phyloP scores from a whole-genome alignment of 169 alveolate genomes.

The Plasmodium inui region DNA sequence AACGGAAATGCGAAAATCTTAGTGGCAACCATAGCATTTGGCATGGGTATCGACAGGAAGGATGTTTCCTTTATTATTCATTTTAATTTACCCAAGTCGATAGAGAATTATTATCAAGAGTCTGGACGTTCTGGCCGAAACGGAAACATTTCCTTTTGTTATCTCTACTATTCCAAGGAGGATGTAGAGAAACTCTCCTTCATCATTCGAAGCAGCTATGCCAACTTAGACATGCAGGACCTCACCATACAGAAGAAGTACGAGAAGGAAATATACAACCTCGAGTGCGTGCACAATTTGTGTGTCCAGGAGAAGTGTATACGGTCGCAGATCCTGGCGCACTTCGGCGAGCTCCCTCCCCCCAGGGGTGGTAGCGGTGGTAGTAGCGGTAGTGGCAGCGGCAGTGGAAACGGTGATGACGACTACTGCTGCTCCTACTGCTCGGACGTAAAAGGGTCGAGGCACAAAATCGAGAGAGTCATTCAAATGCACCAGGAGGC shows the following conservation, averaged over 20 bases:
- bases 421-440: slow-evolving; percentile 56
- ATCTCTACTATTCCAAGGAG: slow-evolving; percentile 83
- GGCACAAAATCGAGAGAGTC: slow-evolving; percentile 20
- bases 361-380: not conserved
- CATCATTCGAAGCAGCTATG: slow-evolving; percentile 30
- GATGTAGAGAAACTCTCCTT: slow-evolving; percentile 78
- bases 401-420: not conserved
- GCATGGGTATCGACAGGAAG: slow-evolving; percentile 99
- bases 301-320: slow-evolving; percentile 55
- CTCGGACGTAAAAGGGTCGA: slow-evolving; percentile 40
- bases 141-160: slow-evolving; percentile 89
- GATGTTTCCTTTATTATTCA: slow-evolving; percentile 97
- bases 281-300: slow-evolving; percentile 61
- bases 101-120: slow-evolving; percentile 96
- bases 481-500: slow-evolving; percentile 13
- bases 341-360: slow-evolving; percentile 34
- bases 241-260: slow-evolving; percentile 24
- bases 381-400: not conserved
- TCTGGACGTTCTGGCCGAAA: slow-evolving; percentile 99
- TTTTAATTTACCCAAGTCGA: slow-evolving; percentile 95
- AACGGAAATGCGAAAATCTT: slow-evolving; percentile 92
- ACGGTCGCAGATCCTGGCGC: slow-evolving; percentile 34
- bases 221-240: slow-evolving; percentile 24
- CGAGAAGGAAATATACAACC: slow-evolving; percentile 57
- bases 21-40: slow-evolving; percentile 99